Evolutionary conservation across 805 yeast genomes (phyloP).

Genomic region (Candida ascalaphidarum): DNA sequence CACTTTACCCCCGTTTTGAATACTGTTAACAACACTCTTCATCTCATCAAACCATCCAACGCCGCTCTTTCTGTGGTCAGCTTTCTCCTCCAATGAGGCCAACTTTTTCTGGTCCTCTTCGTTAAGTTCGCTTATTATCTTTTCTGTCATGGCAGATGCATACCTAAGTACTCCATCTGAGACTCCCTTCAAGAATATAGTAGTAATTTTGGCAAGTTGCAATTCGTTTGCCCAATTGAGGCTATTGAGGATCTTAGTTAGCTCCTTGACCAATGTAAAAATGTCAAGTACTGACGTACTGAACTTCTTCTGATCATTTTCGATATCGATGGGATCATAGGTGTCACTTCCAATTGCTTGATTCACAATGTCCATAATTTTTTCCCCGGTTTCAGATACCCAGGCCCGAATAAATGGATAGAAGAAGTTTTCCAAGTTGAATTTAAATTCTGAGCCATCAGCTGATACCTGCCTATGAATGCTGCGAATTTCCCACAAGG

Average conservation of each 20-base stretch:
- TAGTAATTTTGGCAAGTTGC: constrained; percentile 56
- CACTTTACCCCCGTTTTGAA: constrained; percentile 24
- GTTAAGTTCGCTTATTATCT: constrained; percentile 35
- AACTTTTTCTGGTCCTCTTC: constrained; percentile 17
- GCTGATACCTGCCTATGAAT: constrained; percentile 41
- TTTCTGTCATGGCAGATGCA: constrained; percentile 27
- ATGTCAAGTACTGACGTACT: constrained; percentile 64
- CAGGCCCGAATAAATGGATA: constrained; percentile 28
- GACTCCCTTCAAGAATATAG: constrained; percentile 52
- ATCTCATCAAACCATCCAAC: constrained; percentile 44
- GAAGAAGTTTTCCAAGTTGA: constrained; percentile 51
- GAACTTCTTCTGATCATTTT: constrained; percentile 29
- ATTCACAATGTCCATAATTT: constrained; percentile 39
- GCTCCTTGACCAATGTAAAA: constrained; percentile 53
- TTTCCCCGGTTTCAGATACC: constrained; percentile 37
- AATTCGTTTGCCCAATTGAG: constrained; percentile 59
- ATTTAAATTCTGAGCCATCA: constrained; percentile 22
- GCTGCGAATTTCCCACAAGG: constrained; percentile 42
- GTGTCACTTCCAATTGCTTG: constrained; percentile 52
- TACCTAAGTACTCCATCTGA: constrained; percentile 53
- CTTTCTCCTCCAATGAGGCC: not conserved
- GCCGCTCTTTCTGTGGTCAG: not conserved
- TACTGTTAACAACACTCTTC: constrained; percentile 39
- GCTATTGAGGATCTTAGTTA: constrained; percentile 45
- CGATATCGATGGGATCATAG: constrained; percentile 42